Evolutionary conservation across 2,329 filamentous ascomycete genomes (phyloP).

Genomic region (Penicillium capsulatum): DNA sequence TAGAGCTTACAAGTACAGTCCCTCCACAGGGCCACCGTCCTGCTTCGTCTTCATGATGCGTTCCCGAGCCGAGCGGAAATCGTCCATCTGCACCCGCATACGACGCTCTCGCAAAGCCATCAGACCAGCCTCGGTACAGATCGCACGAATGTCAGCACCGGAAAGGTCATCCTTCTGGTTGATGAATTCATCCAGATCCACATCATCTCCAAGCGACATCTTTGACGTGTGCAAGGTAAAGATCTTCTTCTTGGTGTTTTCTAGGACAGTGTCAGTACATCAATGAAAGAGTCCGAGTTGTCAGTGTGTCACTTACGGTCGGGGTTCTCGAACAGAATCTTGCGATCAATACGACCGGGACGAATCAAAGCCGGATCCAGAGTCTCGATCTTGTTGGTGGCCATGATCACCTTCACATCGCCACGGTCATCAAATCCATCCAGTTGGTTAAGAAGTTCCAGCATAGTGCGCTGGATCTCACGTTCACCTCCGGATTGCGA

Average conservation of each 20-base stretch:
- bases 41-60: conserved; percentile 97
- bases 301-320: conserved; percentile 51
- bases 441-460: conserved; percentile 95
- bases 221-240: conserved; percentile 97
- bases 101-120: conserved; percentile 89
- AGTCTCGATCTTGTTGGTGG: conserved; percentile 99
- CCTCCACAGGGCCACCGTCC: conserved; percentile 88
- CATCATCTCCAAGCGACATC: conserved; percentile 93
- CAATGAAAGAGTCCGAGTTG: neutral
- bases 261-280: conserved; percentile 30
- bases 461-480: conserved; percentile 96
- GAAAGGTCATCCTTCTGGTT: conserved; percentile 96
- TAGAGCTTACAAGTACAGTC: conserved; percentile 80
- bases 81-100: conserved; percentile 98
- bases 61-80: conserved; percentile 89
- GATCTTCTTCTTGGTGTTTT: conserved; percentile 96
- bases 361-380: conserved; percentile 94
- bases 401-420: conserved; percentile 99
- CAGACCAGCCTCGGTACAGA: conserved; percentile 94
- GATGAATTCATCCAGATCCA: conserved; percentile 98
- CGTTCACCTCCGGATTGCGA: conserved; percentile 95
- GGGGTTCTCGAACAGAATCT: conserved; percentile 77
- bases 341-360: conserved; percentile 95
- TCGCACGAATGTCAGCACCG: conserved; percentile 97
- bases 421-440: conserved; percentile 98